Evolutionary conservation across 2,329 filamentous ascomycete species (phyloP), one percentile per base, ranked within the genome.

Genomic region (Trichocomaceae sp.): DNA sequence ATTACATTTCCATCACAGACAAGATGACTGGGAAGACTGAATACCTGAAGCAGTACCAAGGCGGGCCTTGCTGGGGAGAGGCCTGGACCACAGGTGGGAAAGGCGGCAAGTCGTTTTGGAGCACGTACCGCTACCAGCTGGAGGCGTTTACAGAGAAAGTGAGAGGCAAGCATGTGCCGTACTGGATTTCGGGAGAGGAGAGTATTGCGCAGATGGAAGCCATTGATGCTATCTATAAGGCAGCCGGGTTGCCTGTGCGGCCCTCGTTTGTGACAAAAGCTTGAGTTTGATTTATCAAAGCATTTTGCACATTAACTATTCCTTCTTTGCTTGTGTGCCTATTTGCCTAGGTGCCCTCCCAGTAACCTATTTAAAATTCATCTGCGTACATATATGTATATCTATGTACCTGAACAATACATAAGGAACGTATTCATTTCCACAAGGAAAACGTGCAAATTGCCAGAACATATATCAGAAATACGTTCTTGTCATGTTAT

Each of bases 71-170:
- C 13, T 73, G 68, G 68, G 63, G 63, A 1, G 61, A 65, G 26
- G 58, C 59, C 10, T 57, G 48, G 42, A 68, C 60, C 6, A 68
- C 60, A 10, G 64, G 65, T 66, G 70, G 69, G 64, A 57, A 62
- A 50, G 61, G 61, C 13, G 61, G 71, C 7, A 68, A 76, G 65
- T 59, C 60, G 2, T 71, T 64, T 47, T 79, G 76, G 76, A 65
- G 67, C 37, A 72, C 73, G 17, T 78, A 77, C 61, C 68, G 75
- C 5, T 68, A 77, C 61, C 72, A 75, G 67, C 66, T 80, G 37
- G 76, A 79, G 62, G 68, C 72, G 52, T 80, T 80, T 61, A 74
- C 79, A 12, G 71, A 78, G 62, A 66, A 64, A 35, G 62, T 79
- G 31, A 66, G 67, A 45, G 74, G 72, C 0, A 59, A 58, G 31